phyloP scores from a whole-genome alignment of 2,329 filamentous ascomycete genomes.

The Alternaria sp. region DNA sequence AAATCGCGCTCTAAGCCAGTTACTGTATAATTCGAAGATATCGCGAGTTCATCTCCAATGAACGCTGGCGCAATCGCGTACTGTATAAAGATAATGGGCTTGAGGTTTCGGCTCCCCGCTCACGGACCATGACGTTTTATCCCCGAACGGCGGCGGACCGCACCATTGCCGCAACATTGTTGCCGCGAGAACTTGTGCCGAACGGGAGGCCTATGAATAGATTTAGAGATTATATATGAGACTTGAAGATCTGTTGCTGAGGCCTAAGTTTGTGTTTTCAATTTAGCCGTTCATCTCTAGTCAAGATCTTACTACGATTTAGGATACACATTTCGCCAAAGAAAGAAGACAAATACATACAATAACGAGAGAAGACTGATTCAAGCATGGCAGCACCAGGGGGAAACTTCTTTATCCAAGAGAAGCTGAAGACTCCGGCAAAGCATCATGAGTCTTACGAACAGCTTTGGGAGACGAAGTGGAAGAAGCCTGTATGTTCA shows the following conservation, averaged over 20 bases:
- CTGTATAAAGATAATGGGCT: background rate
- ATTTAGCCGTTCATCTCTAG: background rate
- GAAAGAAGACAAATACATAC: background rate
- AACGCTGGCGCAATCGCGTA: background rate
- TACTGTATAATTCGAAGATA: background rate
- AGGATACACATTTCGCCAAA: background rate
- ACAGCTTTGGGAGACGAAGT: slow-evolving; percentile 76
- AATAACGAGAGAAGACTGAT: background rate
- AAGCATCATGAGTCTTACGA: slow-evolving; percentile 58
- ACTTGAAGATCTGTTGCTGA: background rate
- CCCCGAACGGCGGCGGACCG: slow-evolving; percentile 8
- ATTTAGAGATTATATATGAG: background rate
- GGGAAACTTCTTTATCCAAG: slow-evolving; percentile 58
- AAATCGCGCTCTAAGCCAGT: slow-evolving; percentile 38
- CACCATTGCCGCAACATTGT: slow-evolving; percentile 6
- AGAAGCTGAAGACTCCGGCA: slow-evolving; percentile 54
- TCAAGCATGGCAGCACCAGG: slow-evolving; percentile 53
- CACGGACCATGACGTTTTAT: slow-evolving; percentile 5
- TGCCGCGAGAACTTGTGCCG: slow-evolving; percentile 1
- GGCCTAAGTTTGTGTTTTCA: background rate
- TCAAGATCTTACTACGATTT: background rate
- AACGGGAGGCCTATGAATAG: slow-evolving; percentile 3
- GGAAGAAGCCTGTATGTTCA: slow-evolving; percentile 69
- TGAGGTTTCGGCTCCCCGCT: slow-evolving; percentile 23
- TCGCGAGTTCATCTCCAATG: background rate